phyloP scores from a whole-genome alignment of 768 basidiomycete species.

The Brasilioporus rufonigricans region DNA sequence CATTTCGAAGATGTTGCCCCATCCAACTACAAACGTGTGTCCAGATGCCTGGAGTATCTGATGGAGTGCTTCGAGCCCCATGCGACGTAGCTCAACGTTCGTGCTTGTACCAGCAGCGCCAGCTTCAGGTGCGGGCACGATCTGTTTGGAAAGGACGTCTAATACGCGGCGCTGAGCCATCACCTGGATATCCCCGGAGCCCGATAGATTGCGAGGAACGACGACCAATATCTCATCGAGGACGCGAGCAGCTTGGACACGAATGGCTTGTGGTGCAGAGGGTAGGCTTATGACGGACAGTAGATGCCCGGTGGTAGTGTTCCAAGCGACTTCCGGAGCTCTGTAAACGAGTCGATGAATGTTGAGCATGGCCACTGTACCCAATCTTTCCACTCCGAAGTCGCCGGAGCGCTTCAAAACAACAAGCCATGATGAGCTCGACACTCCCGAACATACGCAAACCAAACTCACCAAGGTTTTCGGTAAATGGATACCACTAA shows the following conservation, averaged over 20 bases:
- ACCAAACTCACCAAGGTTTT: slow-evolving; percentile 61
- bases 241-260: slow-evolving; percentile 85
- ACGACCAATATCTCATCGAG: slow-evolving; percentile 80
- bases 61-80: slow-evolving; percentile 88
- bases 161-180: slow-evolving; percentile 80
- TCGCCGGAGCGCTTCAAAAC: slow-evolving; percentile 76
- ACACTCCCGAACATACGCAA: background rate
- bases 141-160: slow-evolving; percentile 80
- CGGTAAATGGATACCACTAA: slow-evolving; percentile 87
- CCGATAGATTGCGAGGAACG: slow-evolving; percentile 69
- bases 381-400: slow-evolving; percentile 88
- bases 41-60: slow-evolving; percentile 89
- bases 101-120: slow-evolving; percentile 45
- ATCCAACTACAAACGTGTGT: slow-evolving; percentile 88
- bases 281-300: slow-evolving; percentile 70
- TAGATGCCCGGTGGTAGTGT: slow-evolving; percentile 75
- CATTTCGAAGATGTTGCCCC: slow-evolving; percentile 93
- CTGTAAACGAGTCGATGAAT: slow-evolving; percentile 84
- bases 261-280: slow-evolving; percentile 71
- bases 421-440: slow-evolving; percentile 1
- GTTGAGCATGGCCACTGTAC: slow-evolving; percentile 77
- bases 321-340: slow-evolving; percentile 84
- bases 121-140: slow-evolving; percentile 44
- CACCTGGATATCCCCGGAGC: slow-evolving; percentile 58
- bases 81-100: slow-evolving; percentile 75